Base-by-base conservation (phyloP, 805 yeast species). In the Ogataea corticis region DNA sequence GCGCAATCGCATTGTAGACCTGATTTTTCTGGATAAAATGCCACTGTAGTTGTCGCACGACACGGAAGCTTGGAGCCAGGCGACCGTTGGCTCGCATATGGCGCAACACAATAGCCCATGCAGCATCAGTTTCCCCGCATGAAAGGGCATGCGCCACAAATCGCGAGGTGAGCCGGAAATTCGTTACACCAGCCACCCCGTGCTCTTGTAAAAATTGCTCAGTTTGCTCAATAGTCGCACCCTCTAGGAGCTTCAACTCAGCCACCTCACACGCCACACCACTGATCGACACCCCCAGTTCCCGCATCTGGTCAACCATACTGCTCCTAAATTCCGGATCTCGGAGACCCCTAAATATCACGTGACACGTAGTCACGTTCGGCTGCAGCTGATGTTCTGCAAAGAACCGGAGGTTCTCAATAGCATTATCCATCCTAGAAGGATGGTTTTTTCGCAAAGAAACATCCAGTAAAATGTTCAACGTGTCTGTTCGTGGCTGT, bases 1-100 rank as follows among this genome's bases (percentile, higher is more conserved):
- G 25, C 7, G 57, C 57, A 16, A 51, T 42, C 12, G 53, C 49
- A 32, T 41, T 39, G 40, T 51, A 48, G 23, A 51, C 28, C 25
- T 53, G 46, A 15, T 41, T 43, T 11, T 39, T 44, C 3, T 17
- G 6, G 14, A 49, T 42, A 23, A 51, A 53, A 40, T 49, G 44
- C 45, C 47, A 46, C 12, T 40, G 41, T 21, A 48, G 30, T 13
- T 21, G 27, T 15, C 53, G 42, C 15, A 49, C 33, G 3, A 42
- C 31, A 3, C 51, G 45, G 25, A 49, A 49, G 11, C 49, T 46
- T 4, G 51, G 48, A 17, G 42, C 32, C 2, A 13, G 35, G 4
- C 32, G 29, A 13, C 34, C 34, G 25, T 41, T 49, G 11, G 23
- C 21, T 17, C 29, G 23, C 23, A 33, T 30, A n/a, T 37, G 27